These are phyloP conservation scores for Collybia sp. DNA, from an alignment of 768 basidiomycete species.

Conservation along the genomic window DNA sequence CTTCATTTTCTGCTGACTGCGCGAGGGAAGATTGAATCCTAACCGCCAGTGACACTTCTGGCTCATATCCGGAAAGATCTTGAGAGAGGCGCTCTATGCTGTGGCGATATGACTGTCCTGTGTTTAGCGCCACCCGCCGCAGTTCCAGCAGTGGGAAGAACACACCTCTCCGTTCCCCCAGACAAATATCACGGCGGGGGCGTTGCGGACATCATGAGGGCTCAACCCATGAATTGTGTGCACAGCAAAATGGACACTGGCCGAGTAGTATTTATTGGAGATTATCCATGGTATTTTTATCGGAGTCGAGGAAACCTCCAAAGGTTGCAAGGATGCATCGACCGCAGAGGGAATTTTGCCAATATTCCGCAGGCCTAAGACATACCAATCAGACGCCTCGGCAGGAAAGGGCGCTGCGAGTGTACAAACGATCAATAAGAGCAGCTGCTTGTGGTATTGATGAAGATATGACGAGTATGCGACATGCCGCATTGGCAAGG, in stretches of 20 bases:
- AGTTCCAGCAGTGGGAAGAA: conserved; percentile 9
- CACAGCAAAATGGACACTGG: conserved; percentile 64
- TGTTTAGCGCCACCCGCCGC: conserved; percentile 9
- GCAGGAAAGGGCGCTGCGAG: conserved; percentile 5
- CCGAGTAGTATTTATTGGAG: conserved; percentile 77
- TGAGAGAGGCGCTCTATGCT: conserved; percentile 46
- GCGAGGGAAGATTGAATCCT: conserved; percentile 29
- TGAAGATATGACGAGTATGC: conserved; percentile 27
- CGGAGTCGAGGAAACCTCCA: conserved; percentile 12
- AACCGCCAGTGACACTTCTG: conserved; percentile 72
- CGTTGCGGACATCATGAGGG: conserved; percentile 33
- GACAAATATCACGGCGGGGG: conserved; percentile 72
- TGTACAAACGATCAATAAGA: conserved; percentile 23
- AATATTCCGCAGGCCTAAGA: conserved; percentile 7
- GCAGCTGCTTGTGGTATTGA: conserved; percentile 19
- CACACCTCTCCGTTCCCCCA: conserved; percentile 67
- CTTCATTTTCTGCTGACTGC: conserved; percentile 28
- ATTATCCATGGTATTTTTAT: conserved; percentile 67
- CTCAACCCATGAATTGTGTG: conserved; percentile 40
- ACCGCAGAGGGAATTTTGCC: not conserved
- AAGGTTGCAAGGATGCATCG: conserved; percentile 1
- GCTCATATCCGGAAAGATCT: conserved; percentile 45
- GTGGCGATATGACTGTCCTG: conserved; percentile 50
- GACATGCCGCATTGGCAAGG: conserved; percentile 18
- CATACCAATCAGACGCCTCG: not conserved